A percentile compares a stretch with the other conserved stretches of the same genome.
These are phyloP conservation scores for Komagataea norvegica DNA, from an alignment of 1,139 yeast species.

Conservation along the genomic window DNA sequence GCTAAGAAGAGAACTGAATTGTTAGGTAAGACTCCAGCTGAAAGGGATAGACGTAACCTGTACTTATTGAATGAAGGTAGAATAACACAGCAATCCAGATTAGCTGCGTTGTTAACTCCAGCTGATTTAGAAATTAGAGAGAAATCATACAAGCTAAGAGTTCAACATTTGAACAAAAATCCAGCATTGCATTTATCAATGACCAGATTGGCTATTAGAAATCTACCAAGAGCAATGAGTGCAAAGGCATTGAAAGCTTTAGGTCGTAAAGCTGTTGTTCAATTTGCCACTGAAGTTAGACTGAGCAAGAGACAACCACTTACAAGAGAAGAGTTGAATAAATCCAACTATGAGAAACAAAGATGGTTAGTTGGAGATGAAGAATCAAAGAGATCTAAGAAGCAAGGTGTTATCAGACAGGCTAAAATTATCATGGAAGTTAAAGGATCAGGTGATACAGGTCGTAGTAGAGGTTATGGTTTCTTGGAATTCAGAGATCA, in stretches of 20 bases:
- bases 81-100: constrained; percentile 71
- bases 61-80: constrained; percentile 92
- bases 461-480: constrained; percentile 96
- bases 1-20: constrained; percentile 67
- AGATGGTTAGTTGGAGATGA: constrained; percentile 39
- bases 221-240: constrained; percentile 88
- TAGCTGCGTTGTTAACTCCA: constrained; percentile 63
- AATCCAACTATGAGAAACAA: constrained; percentile 69
- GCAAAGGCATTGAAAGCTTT: constrained; percentile 84
- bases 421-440: constrained; percentile 91
- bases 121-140: constrained; percentile 86
- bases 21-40: constrained; percentile 76
- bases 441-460: constrained; percentile 80
- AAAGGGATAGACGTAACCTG: constrained; percentile 78
- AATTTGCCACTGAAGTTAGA: constrained; percentile 90
- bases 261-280: constrained; percentile 92
- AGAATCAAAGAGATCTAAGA: constrained; percentile 57
- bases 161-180: constrained; percentile 84
- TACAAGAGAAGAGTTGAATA: constrained; percentile 79
- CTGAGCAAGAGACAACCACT: constrained; percentile 73
- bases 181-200: constrained; percentile 86
- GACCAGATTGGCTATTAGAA: constrained; percentile 91
- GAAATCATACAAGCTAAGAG: constrained; percentile 79
- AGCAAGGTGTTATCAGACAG: constrained; percentile 87
- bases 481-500: constrained; percentile 92